Evolutionary conservation across 73 alveolate genomes (phyloP).

Genomic region (Paraurostyla sp.): DNA sequence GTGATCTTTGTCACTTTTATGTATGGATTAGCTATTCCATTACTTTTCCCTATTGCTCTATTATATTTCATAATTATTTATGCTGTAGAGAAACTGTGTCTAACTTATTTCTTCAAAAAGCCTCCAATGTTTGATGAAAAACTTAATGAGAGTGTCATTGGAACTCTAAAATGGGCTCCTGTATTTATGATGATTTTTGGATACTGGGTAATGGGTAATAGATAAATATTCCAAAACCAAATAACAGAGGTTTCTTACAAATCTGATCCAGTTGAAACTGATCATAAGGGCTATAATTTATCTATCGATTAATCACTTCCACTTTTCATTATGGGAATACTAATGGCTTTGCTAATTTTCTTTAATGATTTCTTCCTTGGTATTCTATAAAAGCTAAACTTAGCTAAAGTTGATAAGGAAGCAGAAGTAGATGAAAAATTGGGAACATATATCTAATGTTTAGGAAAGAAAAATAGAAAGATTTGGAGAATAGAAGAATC

Average conservation of each 20-base stretch:
- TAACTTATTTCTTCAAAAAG: conserved; percentile 64
- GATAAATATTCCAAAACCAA: conserved; percentile 34
- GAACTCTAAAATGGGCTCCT: conserved; percentile 62
- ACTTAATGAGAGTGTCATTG: conserved; percentile 64
- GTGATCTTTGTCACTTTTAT: conserved; percentile 56
- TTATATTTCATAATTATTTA: conserved; percentile 51
- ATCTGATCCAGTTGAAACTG: conserved; percentile 35
- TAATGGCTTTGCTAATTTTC: neutral
- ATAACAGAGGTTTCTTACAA: neutral
- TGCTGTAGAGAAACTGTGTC: conserved; percentile 57
- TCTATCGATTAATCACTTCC: conserved; percentile 14
- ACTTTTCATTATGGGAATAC: neutral
- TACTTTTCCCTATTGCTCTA: conserved; percentile 74
- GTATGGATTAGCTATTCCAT: conserved; percentile 68
- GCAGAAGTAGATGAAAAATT: conserved; percentile 52
- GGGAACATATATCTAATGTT: conserved; percentile 42
- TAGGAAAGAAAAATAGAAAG: conserved; percentile 23
- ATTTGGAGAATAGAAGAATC: conserved; percentile 58
- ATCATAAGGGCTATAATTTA: conserved; percentile 29
- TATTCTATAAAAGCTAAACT: neutral
- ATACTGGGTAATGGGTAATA: conserved; percentile 52
- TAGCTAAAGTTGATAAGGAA: conserved; percentile 35
- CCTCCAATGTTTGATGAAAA: conserved; percentile 73
- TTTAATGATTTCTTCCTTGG: conserved; percentile 31
- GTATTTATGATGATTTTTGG: conserved; percentile 63